These are phyloP conservation scores for Catunica adiposa DNA, from an alignment of 2,329 filamentous ascomycete species.

Conservation along the genomic window DNA sequence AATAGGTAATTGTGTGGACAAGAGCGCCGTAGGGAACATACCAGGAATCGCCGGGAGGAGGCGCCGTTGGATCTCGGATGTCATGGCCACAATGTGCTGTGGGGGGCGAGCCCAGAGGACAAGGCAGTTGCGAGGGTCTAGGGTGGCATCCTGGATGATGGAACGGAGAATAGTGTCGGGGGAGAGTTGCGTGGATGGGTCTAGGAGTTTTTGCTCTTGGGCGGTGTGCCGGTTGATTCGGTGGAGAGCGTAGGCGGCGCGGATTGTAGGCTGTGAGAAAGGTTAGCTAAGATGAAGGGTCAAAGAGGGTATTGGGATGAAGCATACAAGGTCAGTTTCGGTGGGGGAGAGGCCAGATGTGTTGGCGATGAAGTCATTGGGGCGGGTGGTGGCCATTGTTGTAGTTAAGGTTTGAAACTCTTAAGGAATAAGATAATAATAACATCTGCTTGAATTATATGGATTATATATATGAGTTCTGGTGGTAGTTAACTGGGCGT, in stretches of 20 bases:
- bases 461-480: background rate
- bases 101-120: conserved; percentile 82
- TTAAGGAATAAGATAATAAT: background rate
- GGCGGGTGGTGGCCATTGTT: conserved; percentile 5
- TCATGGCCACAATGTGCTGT: conserved; percentile 48
- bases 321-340: background rate
- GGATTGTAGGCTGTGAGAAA: conserved; percentile 38
- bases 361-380: conserved; percentile 9
- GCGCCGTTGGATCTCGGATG: conserved; percentile 50
- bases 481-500: too few relatives aligned
- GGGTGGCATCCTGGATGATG: conserved; percentile 32
- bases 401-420: background rate
- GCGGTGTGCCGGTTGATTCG: conserved; percentile 58
- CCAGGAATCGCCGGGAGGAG: conserved; percentile 50
- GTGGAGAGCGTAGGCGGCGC: conserved; percentile 56
- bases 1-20: background rate
- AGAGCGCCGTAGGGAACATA: conserved; percentile 28
- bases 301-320: background rate
- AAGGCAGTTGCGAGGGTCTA: conserved; percentile 66
- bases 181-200: conserved; percentile 49
- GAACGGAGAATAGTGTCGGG: conserved; percentile 30
- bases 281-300: background rate
- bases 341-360: conserved; percentile 2
- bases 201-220: conserved; percentile 53
- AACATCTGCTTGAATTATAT: background rate